Base-by-base conservation (phyloP, 805 yeast species). In the Candida vartiovaarae region DNA sequence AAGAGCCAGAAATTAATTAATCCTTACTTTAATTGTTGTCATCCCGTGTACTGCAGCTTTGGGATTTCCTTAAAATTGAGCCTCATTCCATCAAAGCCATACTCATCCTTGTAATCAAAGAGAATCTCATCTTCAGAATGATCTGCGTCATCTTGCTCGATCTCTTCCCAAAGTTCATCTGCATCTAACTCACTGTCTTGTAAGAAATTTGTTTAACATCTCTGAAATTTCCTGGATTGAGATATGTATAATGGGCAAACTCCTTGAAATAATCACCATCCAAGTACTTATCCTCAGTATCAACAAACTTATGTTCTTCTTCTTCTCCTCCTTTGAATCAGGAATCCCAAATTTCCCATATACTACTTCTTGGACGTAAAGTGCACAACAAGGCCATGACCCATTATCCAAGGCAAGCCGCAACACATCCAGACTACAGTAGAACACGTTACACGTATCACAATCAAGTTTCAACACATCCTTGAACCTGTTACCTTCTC, bases 41-140 rank as follows among this genome's bases (percentile, higher is more conserved):
- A 7, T 36, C 23, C 32, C 5, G 11, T 6, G 20, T 7, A 35
- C 28, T 6, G 11, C 15, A 5, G 25, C 25, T 41, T 33, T 33
- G 45, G 5, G 25, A 29, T 41, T 33, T 35, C 45, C 31, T 20
- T 30, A 11, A 48, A 3, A 25, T 44, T 28, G 9, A 51, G 45
- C 28, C 32, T 43, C 15, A 54, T 52, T 2, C 45, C 26, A 37
- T 55, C 52, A 39, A 55, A 54, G 4, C 58, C 56, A 42, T 38
- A 56, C n/a, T 54, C 48, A 29, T 55, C 57, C 10, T 50, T 44
- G 38, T 48, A 37, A 34, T 50, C 53, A 39, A 54, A 51, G 4
- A 34, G 8, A 10, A 43, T 32, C 5, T 40, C 48, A 15, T 40
- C 44, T 8, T 36, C 40, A 3, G 28, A 10, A 4, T 23, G 24